phyloP scores from a whole-genome alignment of 352 stramenopile genomes.

The Ochromonadaceae sp. region DNA sequence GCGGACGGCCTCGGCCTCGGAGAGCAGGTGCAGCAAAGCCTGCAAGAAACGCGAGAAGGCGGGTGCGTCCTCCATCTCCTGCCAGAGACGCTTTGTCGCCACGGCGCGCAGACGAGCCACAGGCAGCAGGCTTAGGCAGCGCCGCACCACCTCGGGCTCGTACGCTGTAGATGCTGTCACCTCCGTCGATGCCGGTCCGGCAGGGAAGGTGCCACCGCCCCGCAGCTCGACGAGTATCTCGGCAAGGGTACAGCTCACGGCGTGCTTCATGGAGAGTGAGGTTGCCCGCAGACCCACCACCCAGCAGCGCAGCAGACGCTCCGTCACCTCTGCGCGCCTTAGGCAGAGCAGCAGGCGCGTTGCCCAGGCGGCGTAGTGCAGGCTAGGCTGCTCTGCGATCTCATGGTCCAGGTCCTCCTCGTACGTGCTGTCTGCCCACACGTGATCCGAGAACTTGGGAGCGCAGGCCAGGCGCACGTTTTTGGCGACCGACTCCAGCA shows the following conservation, averaged over 20 bases:
- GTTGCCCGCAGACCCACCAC: background rate
- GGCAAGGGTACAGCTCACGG: background rate
- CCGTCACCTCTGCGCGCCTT: background rate
- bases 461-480: background rate
- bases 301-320: background rate
- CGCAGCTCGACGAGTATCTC: background rate
- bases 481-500: background rate
- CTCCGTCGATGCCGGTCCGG: too few relatives aligned
- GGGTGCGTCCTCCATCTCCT: constrained; percentile 13
- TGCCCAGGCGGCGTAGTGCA: background rate
- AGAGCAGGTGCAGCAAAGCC: background rate
- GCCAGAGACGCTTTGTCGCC: background rate
- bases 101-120: background rate
- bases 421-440: background rate
- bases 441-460: constrained; percentile 1
- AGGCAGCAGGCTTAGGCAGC: too few relatives aligned
- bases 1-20: background rate
- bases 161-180: background rate
- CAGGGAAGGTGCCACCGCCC: background rate
- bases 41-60: constrained; percentile 5
- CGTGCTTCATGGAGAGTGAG: constrained; percentile 6
- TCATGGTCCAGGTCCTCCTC: background rate
- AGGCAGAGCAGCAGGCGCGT: background rate
- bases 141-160: too few relatives aligned
- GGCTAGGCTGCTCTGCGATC: background rate